Evolutionary conservation across 192 early-diverging fungal species (phyloP), one percentile per base, ranked within the genome.

Genomic region (Coemansia sp.): DNA sequence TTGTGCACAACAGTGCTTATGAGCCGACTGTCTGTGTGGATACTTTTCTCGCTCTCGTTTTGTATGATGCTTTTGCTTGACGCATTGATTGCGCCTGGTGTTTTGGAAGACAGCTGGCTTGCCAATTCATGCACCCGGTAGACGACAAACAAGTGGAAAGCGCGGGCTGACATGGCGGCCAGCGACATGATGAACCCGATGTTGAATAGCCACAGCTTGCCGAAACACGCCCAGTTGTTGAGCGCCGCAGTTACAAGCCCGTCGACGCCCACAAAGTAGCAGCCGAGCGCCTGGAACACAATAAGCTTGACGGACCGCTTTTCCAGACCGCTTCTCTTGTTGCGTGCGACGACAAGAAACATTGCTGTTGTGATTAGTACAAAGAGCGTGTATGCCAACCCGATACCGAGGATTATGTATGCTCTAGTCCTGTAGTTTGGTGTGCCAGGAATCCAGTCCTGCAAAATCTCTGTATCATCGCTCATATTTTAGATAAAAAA

Each of bases 171-270:
- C 64, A 77, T 63, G 2, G 74, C 74, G 6, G 58, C 51, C 13
- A 77, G 53, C 35, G 65, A 71, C 6, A 77, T 33, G 12, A 70
- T 43, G 30, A 79, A 74, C 3, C 71, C 71, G 1, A 79, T 29
- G 58, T 70, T 73, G 39, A 70, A 70, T 7, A 73, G 59, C 77
- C 77, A 79, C 37, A 79, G 56, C 15, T 65, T 70, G 25, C 57
- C 60, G 29, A 79, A 73, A 33, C 77, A 79, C 16, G 71, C 64
- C 67, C 67, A 73, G 57, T 73, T 58, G 33, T 72, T 72, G 7
- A 70, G 33, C 16, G 71, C 77, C 15, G 71, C 60, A 2, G 63
- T 70, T 1, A 64, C 60, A n/a, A 70, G 52, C 2, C 64, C 67
- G 26, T 69, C 59, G 0, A 61, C 58, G 56, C 67, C 71, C 2